Evolutionary conservation across 441 rosid species (phyloP).

Genomic region (Populus hybrid): DNA sequence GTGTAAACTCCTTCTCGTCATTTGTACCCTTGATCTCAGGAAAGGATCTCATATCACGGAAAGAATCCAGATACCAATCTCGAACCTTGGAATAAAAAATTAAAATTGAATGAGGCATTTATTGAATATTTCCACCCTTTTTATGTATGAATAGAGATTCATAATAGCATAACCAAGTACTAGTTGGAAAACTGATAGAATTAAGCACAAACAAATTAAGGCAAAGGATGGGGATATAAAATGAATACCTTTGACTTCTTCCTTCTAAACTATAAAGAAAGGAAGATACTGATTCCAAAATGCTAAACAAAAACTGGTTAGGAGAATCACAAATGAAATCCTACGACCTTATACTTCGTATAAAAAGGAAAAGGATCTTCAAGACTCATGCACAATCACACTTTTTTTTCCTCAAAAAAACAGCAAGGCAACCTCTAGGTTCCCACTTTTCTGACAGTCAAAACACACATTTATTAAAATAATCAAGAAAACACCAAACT

Average conservation of each 20-base stretch:
- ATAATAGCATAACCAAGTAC: neutral
- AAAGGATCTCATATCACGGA: constrained; percentile 80
- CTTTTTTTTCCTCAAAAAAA: neutral
- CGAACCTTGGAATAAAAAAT: constrained; percentile 56
- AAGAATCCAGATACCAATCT: constrained; percentile 98
- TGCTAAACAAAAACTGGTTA: neutral
- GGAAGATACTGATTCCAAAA: neutral
- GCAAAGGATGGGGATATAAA: neutral
- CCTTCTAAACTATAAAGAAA: neutral
- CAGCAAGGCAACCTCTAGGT: neutral
- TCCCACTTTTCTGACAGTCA: too few relatives aligned
- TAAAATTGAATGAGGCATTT: constrained; percentile 3
- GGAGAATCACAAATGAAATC: neutral
- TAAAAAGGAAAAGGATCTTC: neutral
- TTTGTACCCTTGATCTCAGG: constrained; percentile 63
- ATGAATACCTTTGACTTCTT: neutral
- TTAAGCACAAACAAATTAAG: neutral
- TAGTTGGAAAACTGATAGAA: neutral
- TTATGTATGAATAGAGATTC: neutral
- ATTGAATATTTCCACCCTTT: neutral
- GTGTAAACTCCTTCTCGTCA: constrained; percentile 79
- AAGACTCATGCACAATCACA: neutral
- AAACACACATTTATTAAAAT: neutral
- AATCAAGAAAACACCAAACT: neutral
- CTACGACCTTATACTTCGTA: neutral